Evolutionary conservation across 441 rosid species (phyloP), one percentile per base, ranked within the genome.

Genomic region (Manihot esculenta): DNA sequence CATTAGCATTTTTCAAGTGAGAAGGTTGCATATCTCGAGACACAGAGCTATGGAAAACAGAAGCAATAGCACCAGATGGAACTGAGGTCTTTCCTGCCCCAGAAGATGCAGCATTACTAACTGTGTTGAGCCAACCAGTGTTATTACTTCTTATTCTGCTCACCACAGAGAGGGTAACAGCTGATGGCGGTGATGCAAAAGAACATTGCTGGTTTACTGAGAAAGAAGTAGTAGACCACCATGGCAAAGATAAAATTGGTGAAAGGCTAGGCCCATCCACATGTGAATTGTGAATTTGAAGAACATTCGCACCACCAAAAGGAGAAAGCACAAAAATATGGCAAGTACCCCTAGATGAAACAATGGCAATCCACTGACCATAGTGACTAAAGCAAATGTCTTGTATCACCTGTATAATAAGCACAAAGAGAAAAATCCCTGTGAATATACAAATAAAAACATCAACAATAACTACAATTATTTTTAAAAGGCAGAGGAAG

Each of bases 311-410:
- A 64, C 98, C 99, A 14, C 99, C 99, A 66, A 93, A 95, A 14
- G 98, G 99, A 60, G 97, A 84, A 59, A 95, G 81, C 66, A 79
- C 89, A 79, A 89, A 95, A 63, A 95, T 86, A 81, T 95, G 98
- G 81, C 98, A 93, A 69, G 99, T 95, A 18, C 94, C 97, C 81
- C 89, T 82, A 9, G 97, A 87, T 61, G 99, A 88, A 73, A 93
- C 91, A 79, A 91, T 82, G 21, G 96, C 89, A 78, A 95, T 78
- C 98, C 99, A 93, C 77, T 95, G 99, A 66, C 97, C 91, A 69
- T 86, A 92, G 64, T 79, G 81, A 77, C 95, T 91, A 78, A 95
- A 95, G 85, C 97, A 84, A 75, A 95, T 88, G 76, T 93, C 98
- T 81, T 95, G 97, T 72, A 95, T 91, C 50, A 93, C 92, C 98